Conservation (phyloP, 2,329 filamentous ascomycete genomes). For the Venturia aucupariae region DNA sequence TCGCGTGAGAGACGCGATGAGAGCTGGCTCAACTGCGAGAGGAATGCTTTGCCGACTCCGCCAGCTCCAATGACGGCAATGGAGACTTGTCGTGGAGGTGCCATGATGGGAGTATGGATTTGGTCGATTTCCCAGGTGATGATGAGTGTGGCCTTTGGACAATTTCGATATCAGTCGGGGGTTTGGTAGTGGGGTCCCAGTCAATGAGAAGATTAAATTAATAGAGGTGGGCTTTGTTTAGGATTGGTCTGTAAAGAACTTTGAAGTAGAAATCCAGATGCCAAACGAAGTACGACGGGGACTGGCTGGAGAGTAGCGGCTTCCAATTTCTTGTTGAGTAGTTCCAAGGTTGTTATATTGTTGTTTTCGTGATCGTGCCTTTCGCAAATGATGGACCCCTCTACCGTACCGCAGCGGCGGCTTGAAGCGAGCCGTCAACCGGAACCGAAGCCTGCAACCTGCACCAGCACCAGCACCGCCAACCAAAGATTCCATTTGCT, state of each 20-base stretch:
- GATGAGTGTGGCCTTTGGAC: background rate
- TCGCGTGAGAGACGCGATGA: slow-evolving; percentile 47
- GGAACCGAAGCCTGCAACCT: background rate
- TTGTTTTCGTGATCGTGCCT: background rate
- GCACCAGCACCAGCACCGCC: background rate
- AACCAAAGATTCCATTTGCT: background rate
- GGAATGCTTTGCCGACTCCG: slow-evolving; percentile 86
- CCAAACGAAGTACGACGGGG: background rate
- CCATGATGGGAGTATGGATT: background rate
- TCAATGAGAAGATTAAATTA: background rate
- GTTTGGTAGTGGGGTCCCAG: background rate
- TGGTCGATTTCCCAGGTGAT: background rate
- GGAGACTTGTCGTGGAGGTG: slow-evolving; percentile 33
- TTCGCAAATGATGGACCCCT: background rate
- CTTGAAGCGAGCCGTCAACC: background rate
- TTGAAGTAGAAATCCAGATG: background rate
- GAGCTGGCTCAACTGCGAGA: slow-evolving; percentile 66
- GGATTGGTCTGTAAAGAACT: background rate
- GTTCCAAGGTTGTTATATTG: background rate
- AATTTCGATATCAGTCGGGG: background rate
- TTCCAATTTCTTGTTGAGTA: background rate
- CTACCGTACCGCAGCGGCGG: background rate
- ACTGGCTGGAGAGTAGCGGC: background rate
- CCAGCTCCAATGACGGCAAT: slow-evolving; percentile 57
- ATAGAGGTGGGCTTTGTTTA: background rate